Evolutionary conservation across 2,329 filamentous ascomycete species (phyloP).

Genomic region (Cladosporium sphaerospermum): DNA sequence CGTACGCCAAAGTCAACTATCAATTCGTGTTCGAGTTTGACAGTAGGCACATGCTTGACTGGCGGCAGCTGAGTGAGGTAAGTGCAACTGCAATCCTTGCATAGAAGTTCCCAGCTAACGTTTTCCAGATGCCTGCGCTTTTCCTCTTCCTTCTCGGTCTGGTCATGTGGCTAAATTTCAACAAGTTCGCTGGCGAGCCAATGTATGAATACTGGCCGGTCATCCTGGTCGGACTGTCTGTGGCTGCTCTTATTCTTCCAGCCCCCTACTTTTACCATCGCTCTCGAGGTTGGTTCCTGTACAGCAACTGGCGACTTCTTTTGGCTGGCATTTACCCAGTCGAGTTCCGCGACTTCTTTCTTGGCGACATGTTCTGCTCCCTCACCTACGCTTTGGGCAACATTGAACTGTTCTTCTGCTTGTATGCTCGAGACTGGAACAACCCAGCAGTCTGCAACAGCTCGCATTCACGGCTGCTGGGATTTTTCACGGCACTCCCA

Average conservation of each 20-base stretch:
- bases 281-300: slow-evolving; percentile 78
- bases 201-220: slow-evolving; percentile 85
- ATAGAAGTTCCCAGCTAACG: not conserved
- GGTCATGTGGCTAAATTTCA: slow-evolving; percentile 86
- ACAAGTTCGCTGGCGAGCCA: slow-evolving; percentile 54
- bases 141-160: slow-evolving; percentile 71
- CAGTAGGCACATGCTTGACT: slow-evolving; percentile 71
- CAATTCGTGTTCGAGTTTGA: slow-evolving; percentile 88
- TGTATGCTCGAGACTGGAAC: slow-evolving; percentile 74
- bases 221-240: slow-evolving; percentile 64
- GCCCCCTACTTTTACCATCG: slow-evolving; percentile 66
- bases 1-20: slow-evolving; percentile 83
- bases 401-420: slow-evolving; percentile 86
- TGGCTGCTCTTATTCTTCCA: slow-evolving; percentile 70
- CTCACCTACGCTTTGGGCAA: slow-evolving; percentile 87
- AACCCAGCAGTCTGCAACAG: slow-evolving; percentile 77
- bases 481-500: slow-evolving; percentile 77
- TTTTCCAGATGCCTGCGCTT: slow-evolving; percentile 65
- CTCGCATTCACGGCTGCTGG: slow-evolving; percentile 70
- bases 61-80: slow-evolving; percentile 75
- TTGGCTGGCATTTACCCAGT: slow-evolving; percentile 85
- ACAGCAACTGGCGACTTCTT: slow-evolving; percentile 85
- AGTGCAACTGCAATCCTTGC: slow-evolving; percentile 14
- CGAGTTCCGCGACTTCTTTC: slow-evolving; percentile 94
- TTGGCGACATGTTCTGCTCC: slow-evolving; percentile 97